Evolutionary conservation across 73 alveolate species (phyloP), one percentile per base, ranked within the genome.

Genomic region (Paramecium sexaurelia): DNA sequence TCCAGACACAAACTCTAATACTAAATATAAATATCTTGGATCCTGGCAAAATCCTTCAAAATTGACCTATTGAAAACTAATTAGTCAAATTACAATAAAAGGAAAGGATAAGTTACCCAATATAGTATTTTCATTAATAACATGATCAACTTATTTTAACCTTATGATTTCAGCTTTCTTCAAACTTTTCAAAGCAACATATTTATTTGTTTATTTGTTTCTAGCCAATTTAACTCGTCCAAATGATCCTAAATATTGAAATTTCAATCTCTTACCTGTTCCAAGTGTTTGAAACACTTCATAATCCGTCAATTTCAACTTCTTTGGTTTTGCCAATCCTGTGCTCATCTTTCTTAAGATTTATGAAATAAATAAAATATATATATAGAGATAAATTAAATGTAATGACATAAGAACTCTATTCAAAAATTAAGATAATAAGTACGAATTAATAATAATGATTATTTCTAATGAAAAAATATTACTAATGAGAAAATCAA

Each of bases 141-240:
- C 97, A 85, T 98, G 99, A 66, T 97, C 99, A 7, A 97, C 98
- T 91, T 98, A 98, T 69, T 98, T 97, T 55, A 96, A 95, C 85
- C 98, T 92, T 37, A 98, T 96, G 71, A 98, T 97, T 93, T 96
- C 99, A 33, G 98, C 96, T 91, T 98, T 98, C 96, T 96, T 96
- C 56, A 97, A 95, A 87, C 97, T 95, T 92, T 98, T 98, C 68
- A 98, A 93, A 26, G 99, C 99, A 91, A 93, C 95, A 26, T 96
- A 97, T 85, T 94, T 95, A 51, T 92, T 66, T 9, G 92, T 93
- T 73, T 66, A 85, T 85, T 92, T 94, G 85, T 92, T 96, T 69
- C 94, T 97, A 22, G 97, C 98, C 56, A 98, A 95, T 92, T 98
- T 94, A 24, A 98, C 99, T 92, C 97, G 90, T 55, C 99, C 99